Evolutionary conservation across 768 basidiomycete genomes (phyloP).

Genomic region (Collybia sordida): DNA sequence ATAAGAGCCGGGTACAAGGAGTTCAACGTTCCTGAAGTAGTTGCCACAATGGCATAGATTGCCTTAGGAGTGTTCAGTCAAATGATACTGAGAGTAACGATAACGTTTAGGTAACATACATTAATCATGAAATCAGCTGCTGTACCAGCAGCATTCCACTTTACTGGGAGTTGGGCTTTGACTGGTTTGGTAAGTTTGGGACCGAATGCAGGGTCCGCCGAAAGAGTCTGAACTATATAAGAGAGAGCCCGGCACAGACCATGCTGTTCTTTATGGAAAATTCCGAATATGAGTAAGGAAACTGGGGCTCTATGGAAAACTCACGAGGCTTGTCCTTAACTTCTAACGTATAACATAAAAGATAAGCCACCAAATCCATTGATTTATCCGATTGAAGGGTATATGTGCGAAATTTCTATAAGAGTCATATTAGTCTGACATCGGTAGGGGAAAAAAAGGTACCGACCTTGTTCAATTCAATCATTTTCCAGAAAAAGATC

Average conservation of each 20-base stretch:
- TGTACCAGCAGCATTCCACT: constrained; percentile 73
- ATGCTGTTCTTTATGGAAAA: constrained; percentile 67
- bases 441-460: background rate
- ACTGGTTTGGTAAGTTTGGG: constrained; percentile 64
- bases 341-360: constrained; percentile 80
- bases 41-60: constrained; percentile 87
- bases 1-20: constrained; percentile 91
- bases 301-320: constrained; percentile 20
- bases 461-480: constrained; percentile 88
- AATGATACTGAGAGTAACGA: background rate
- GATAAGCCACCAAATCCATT: constrained; percentile 73
- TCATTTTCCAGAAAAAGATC: constrained; percentile 84
- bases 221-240: constrained; percentile 89
- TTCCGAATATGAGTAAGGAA: background rate
- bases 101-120: constrained; percentile 38
- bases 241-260: constrained; percentile 87
- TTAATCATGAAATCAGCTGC: constrained; percentile 88
- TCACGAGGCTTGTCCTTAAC: constrained; percentile 92
- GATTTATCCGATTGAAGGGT: constrained; percentile 79
- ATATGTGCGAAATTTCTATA: constrained; percentile 87
- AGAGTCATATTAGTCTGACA: constrained; percentile 3
- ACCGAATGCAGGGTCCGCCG: constrained; percentile 81
- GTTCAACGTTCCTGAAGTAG: constrained; percentile 77
- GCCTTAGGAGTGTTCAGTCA: constrained; percentile 46
- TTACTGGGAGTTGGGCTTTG: constrained; percentile 66